phyloP scores from a whole-genome alignment of 148 eudicot genomes.

The Rhododendron mucronatum region DNA sequence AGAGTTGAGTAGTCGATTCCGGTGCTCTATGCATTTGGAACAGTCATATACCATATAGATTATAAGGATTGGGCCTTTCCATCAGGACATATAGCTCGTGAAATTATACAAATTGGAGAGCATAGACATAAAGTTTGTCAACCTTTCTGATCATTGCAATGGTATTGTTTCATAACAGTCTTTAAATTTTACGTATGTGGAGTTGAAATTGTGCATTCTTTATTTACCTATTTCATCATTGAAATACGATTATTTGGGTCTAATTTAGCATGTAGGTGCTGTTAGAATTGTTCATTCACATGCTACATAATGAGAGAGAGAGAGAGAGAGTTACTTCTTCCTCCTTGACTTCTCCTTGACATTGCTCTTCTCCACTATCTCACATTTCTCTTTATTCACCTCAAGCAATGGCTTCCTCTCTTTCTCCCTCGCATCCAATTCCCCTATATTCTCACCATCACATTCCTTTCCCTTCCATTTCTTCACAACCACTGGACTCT shows the following conservation, averaged over 20 bases:
- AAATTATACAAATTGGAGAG: background rate
- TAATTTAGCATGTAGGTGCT: background rate
- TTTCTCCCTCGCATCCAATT: conserved; percentile 22
- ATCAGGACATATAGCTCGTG: background rate
- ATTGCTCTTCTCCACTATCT: conserved; percentile 22
- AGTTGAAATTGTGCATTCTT: background rate
- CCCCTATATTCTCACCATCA: conserved; percentile 9
- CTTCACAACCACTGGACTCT: conserved; percentile 6
- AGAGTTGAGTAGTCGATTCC: too few relatives aligned
- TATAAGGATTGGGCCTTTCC: background rate
- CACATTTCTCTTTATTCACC: conserved; percentile 35
- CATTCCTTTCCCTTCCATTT: conserved; percentile 4
- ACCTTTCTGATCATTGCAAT: background rate
- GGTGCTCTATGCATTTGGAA: too few relatives aligned
- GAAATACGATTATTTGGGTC: background rate
- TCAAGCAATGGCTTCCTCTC: conserved; percentile 61
- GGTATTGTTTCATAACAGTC: background rate
- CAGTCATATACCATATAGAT: background rate
- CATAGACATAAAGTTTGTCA: background rate
- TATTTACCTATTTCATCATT: background rate
- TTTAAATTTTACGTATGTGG: background rate
- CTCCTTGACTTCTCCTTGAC: conserved; percentile 33
- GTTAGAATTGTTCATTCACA: background rate
- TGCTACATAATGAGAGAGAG: background rate
- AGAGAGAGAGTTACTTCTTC: conserved; percentile 37